Evolutionary conservation across 2,329 filamentous ascomycete genomes (phyloP), one percentile per base, ranked within the genome.

Genomic region (Colletotrichum lupini): DNA sequence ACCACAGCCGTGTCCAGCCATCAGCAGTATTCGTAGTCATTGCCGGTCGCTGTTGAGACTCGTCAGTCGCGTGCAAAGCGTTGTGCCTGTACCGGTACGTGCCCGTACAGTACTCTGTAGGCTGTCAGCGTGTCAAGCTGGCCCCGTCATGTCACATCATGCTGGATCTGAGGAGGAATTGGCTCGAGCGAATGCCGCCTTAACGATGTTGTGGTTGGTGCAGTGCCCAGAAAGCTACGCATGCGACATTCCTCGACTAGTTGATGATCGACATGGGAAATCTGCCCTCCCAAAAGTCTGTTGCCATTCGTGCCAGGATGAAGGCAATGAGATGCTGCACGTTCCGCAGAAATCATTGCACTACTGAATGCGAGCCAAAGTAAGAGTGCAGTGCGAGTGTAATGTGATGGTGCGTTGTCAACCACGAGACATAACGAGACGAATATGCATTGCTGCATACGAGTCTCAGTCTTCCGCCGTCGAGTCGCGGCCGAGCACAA

Each of bases 191-290:
- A 16, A 57, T 37, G 59, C 19, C 56, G 56, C 26, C 66, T 67
- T 58, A 32, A 57, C 65, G 26, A 52, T 37, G 59, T 11, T 35
- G 32, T 35, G 32, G 32, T 35, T 35, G 57, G 62, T 16, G 19
- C 52, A 62, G 42, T 26, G 37, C 26, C 37, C 26, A 63, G 53
- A 32, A 58, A 56, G 24, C 16, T 42, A 67, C 67, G 72, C 68
- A 74, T 63, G 66, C 71, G 66, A 61, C 69, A 73, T 68, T 68
- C 59, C 63, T 53, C 62, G 22, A 7, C 68, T 67, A 52, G 72
- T 35, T 53, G 55, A 67, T 64, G 65, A 73, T 75, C 61, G 74
- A 72, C 68, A 68, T 59, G 59, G 56, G 46, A 70, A 68, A 65
- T 64, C 57, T 56, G 28, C 24, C 22, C 28, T 24, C 30, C 22